Percentiles rank a stretch among this genome's conserved stretches.
Conservation (phyloP, 257 asterid genomes). For the Solanum verrucosum region DNA sequence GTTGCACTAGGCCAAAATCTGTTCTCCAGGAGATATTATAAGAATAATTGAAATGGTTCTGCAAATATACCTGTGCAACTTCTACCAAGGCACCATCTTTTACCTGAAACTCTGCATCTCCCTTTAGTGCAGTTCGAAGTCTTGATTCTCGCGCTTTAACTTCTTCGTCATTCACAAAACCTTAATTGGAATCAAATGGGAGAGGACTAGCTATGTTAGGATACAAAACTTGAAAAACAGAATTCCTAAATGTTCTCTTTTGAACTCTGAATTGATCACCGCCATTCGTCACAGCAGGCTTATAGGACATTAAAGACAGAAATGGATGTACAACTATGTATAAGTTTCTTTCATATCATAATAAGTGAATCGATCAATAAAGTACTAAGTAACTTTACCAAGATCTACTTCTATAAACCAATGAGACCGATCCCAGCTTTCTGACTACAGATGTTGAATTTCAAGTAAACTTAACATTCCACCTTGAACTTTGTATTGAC, state of each 20-base stretch:
- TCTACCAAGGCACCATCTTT: constrained; percentile 51
- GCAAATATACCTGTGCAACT: constrained; percentile 65
- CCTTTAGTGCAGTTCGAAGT: constrained; percentile 38
- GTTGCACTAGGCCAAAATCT: not conserved
- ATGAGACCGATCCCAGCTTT: not conserved
- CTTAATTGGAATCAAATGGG: constrained; percentile 22
- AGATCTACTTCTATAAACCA: not conserved
- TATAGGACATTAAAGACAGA: not conserved
- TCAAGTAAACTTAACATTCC: not conserved
- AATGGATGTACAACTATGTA: not conserved
- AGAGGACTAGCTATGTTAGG: not conserved
- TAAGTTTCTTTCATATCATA: not conserved
- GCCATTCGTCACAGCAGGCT: not conserved
- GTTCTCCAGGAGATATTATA: not conserved
- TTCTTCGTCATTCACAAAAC: constrained; percentile 72
- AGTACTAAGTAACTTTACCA: not conserved
- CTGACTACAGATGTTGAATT: not conserved
- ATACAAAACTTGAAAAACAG: not conserved
- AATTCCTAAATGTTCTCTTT: not conserved
- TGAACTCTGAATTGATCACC: not conserved
- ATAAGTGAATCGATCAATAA: not conserved
- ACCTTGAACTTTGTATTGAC: not conserved
- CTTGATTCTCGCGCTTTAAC: constrained; percentile 52
- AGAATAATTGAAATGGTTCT: not conserved
- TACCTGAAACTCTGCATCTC: constrained; percentile 38